Percentiles rank a stretch among this genome's conserved stretches.
Evolutionary conservation across 2,329 filamentous ascomycete species (phyloP).

Genomic region (Tolypocladium sp.): DNA sequence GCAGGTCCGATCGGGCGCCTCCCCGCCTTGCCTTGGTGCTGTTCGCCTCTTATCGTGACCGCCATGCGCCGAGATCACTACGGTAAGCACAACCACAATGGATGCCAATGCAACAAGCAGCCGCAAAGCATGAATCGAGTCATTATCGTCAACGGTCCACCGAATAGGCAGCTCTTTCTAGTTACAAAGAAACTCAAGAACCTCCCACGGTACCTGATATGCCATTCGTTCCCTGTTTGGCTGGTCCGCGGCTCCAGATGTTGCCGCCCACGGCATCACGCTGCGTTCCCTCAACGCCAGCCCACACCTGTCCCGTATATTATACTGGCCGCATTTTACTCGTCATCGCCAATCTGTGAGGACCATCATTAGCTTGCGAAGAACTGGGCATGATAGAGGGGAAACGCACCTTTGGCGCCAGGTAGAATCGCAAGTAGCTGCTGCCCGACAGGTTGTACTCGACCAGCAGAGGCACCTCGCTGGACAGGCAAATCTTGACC

Average conservation of each 20-base stretch:
- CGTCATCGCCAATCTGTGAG: conserved; percentile 28
- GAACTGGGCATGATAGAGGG: not conserved
- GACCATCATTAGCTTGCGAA: not conserved
- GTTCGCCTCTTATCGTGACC: not conserved
- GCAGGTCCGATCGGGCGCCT: not conserved
- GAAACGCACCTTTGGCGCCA: conserved; percentile 81
- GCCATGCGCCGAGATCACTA: too few relatives aligned
- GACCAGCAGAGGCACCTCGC: conserved; percentile 91
- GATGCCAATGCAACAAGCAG: not conserved
- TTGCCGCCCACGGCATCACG: not conserved
- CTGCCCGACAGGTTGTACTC: conserved; percentile 77
- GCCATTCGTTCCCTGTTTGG: not conserved
- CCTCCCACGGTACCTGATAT: not conserved
- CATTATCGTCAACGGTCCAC: conserved; percentile 4
- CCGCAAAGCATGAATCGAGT: not conserved
- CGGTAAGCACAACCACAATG: not conserved
- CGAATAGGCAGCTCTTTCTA: not conserved
- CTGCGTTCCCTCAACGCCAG: conserved; percentile 3
- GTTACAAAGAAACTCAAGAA: not conserved
- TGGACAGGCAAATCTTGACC: conserved; percentile 90
- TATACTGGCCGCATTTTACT: conserved; percentile 15
- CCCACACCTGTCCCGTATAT: conserved; percentile 7
- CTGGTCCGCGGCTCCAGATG: not conserved
- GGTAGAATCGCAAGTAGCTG: conserved; percentile 92
- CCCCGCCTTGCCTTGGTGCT: not conserved